phyloP scores from a whole-genome alignment of 495 filamentous ascomycete genomes.

The Neurospora intermedia region DNA sequence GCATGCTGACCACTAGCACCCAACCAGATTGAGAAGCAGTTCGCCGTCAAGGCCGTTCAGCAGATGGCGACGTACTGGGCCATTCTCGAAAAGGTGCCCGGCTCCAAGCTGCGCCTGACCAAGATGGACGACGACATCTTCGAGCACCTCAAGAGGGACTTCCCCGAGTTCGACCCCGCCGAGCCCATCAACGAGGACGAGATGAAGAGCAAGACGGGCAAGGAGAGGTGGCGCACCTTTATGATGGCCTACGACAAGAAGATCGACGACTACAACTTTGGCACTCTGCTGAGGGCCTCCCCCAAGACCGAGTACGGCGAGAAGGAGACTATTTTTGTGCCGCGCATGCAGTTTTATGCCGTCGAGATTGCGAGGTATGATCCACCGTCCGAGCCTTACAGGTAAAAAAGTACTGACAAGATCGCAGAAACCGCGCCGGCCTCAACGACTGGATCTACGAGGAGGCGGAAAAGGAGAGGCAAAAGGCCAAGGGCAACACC shows the following conservation, averaged over 20 bases:
- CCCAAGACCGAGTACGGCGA: constrained; percentile 76
- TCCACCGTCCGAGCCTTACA: no score
- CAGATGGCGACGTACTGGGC: constrained; percentile 95
- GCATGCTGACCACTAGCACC: not conserved
- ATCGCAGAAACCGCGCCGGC: constrained; percentile 65
- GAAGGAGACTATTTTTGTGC: constrained; percentile 84
- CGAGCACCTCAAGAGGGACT: constrained; percentile 71
- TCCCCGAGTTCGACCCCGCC: constrained; percentile 84
- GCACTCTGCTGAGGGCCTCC: constrained; percentile 74
- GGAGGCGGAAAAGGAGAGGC: constrained; percentile 36
- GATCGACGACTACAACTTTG: constrained; percentile 94
- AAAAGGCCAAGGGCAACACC: constrained; percentile 2
- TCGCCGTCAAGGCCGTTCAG: constrained; percentile 94
- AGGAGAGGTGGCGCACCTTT: constrained; percentile 92
- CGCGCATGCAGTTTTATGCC: constrained; percentile 98
- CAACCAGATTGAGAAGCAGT: constrained; percentile 92
- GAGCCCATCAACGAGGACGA: constrained; percentile 74
- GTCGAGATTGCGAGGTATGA: constrained; percentile 77
- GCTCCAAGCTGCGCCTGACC: constrained; percentile 78
- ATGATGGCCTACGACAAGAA: constrained; percentile 89
- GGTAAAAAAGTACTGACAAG: constrained; percentile 39
- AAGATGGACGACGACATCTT: constrained; percentile 92
- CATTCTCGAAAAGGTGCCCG: constrained; percentile 81
- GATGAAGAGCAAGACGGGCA: constrained; percentile 96
- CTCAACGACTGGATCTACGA: constrained; percentile 97